A percentile compares a stretch with the other conserved stretches of the same genome.
Evolutionary conservation across 1,284 basidiomycete species (phyloP).

Genomic region (Pseudozyma sp.): DNA sequence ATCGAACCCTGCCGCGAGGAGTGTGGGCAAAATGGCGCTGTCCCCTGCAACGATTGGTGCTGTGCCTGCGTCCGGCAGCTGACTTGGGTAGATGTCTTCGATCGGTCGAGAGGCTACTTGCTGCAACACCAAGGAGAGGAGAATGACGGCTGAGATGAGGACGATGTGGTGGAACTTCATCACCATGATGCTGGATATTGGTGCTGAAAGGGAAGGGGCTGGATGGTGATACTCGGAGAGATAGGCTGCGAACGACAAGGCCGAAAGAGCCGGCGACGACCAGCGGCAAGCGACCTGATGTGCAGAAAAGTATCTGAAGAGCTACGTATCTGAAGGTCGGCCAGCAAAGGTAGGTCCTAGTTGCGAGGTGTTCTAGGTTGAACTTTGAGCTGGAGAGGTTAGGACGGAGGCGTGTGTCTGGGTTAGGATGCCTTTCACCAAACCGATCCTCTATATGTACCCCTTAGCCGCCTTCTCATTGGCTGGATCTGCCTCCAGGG

Average conservation of each 20-base stretch:
- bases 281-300: too few relatives aligned
- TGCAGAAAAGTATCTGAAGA: too few relatives aligned
- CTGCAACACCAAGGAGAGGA: conserved; percentile 4
- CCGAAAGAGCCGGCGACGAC: too few relatives aligned
- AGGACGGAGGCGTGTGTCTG: too few relatives aligned
- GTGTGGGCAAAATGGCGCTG: conserved; percentile 4
- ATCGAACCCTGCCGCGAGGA: conserved; percentile 20
- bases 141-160: not conserved
- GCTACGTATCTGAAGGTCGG: too few relatives aligned
- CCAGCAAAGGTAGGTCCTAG: too few relatives aligned
- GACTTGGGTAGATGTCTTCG: conserved; percentile 35
- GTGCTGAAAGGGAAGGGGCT: not conserved
- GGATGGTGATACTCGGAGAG: too few relatives aligned
- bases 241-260: too few relatives aligned
- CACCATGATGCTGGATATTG: not conserved
- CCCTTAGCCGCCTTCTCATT: not conserved
- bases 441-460: not conserved
- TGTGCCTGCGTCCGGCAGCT: conserved; percentile 15
- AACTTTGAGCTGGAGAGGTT: too few relatives aligned
- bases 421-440: not conserved
- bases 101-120: conserved; percentile 16
- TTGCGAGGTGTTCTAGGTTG: too few relatives aligned
- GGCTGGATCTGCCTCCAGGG: too few relatives aligned
- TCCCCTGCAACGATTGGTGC: conserved; percentile 8
- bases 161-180: conserved; percentile 22